phyloP scores from a whole-genome alignment of 441 rosid species.

The Syzygium malaccense region DNA sequence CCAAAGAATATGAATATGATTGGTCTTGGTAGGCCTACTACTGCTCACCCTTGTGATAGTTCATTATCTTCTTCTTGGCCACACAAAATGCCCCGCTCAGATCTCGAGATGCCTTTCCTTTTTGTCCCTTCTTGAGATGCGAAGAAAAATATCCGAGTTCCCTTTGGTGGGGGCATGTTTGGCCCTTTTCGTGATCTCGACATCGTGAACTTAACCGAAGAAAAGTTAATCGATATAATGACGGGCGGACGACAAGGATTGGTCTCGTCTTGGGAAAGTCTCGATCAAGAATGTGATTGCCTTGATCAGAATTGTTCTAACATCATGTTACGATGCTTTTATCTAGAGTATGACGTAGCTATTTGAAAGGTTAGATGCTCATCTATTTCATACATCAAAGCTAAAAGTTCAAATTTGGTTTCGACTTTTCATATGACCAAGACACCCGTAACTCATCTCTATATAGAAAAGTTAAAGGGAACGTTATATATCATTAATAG shows the following conservation, averaged over 20 bases:
- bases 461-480: background rate
- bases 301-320: background rate
- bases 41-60: background rate
- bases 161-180: too few relatives aligned
- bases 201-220: rapidly evolving
- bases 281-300: background rate
- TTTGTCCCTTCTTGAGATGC: background rate
- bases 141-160: background rate
- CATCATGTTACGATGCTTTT: background rate
- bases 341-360: rapidly evolving
- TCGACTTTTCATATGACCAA: background rate
- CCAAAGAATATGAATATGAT: too few relatives aligned
- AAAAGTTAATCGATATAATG: rapidly evolving
- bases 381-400: background rate
- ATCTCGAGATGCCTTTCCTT: background rate
- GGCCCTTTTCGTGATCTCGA: background rate
- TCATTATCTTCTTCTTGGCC: background rate
- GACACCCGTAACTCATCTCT: background rate
- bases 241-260: rapidly evolving
- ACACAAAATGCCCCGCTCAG: background rate
- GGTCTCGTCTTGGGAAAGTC: background rate
- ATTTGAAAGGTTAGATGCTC: background rate
- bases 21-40: background rate
- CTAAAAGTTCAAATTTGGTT: background rate
- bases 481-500: background rate